Base-by-base conservation (phyloP, 108 stramenopile genomes). In the Seminavis robusta region DNA sequence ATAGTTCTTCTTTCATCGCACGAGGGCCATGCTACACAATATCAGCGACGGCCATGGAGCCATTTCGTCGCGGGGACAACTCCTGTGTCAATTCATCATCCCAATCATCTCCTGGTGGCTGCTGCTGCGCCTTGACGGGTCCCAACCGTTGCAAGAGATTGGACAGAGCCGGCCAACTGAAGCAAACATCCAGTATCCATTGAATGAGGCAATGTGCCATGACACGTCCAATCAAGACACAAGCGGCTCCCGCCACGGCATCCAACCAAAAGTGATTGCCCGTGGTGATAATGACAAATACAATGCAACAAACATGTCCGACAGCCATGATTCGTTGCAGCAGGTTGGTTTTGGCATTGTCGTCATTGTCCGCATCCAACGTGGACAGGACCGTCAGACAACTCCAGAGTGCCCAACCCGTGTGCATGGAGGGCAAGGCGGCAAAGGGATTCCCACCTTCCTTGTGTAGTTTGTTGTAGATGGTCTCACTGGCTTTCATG, bases 241-340 rank as follows among this genome's bases (percentile, higher is more conserved):
- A 56, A 2, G 16, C 9, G 27, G 43, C 27, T 13, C 55, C 55
- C 21, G 21, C 55, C 21, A 29, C 42, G 17, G 55, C 55, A 40
- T 56, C 55, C 10, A 44, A 38, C 55, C 55, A 56, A 44, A 56
- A 56, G 19, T 56, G 55, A 39, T 56, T 56, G 11, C 55, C 55
- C 27, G 55, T 56, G 11, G 42, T 40, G 55, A 56, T 26, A 56
- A 56, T 56, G 36, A 44, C 23, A 27, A 44, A 56, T 20, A 56
- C 43, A 8, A 27, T 56, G 20, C 16, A 21, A 9, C 23, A 11
- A 21, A 44, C 55, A 44, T 41, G 55, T 21, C 23, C 34, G 19
- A 56, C 11, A n/a, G 25, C 46, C 6, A 27, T 16, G 3, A 47
- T 3, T n/a, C n/a, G n/a, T n/a, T n/a, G n/a, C n/a, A n/a, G n/a